phyloP scores from a whole-genome alignment of 371 early-diverging fungal species.

The Sporodiniella umbellata region DNA sequence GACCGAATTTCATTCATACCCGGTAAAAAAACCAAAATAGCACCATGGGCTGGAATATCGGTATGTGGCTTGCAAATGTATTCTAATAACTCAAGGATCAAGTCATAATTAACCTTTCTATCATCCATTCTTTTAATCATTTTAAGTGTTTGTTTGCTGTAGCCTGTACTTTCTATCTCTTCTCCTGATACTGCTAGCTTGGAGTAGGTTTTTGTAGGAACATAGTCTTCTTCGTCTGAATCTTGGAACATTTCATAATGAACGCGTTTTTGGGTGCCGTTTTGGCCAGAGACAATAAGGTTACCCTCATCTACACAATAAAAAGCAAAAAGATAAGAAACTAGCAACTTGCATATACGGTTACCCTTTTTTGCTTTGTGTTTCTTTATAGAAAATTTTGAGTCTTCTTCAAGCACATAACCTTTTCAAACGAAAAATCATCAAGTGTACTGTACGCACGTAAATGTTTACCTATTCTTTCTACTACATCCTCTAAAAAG shows the following conservation, averaged over 20 bases:
- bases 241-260: slow-evolving; percentile 50
- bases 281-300: slow-evolving; percentile 24
- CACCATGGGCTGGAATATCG: slow-evolving; percentile 59
- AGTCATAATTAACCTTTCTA: slow-evolving; percentile 68
- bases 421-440: slow-evolving; percentile 17
- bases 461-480: slow-evolving; percentile 34
- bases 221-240: slow-evolving; percentile 41
- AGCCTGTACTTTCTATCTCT: slow-evolving; percentile 27
- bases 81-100: slow-evolving; percentile 61
- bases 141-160: slow-evolving; percentile 39
- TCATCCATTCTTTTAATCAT: slow-evolving; percentile 60
- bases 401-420: slow-evolving; percentile 58
- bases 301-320: slow-evolving; percentile 20
- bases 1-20: slow-evolving; percentile 80
- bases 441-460: neutral
- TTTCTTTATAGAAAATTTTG: slow-evolving; percentile 44
- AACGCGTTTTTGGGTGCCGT: slow-evolving; percentile 39
- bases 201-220: slow-evolving; percentile 17
- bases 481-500: slow-evolving; percentile 76
- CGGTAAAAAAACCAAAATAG: slow-evolving; percentile 86
- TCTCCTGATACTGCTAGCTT: slow-evolving; percentile 22
- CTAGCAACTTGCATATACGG: too few species aligned
- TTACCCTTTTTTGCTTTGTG: slow-evolving; percentile 3
- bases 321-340: neutral
- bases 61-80: slow-evolving; percentile 44